These are phyloP conservation scores for Chrysanthemum seticuspe DNA, from an alignment of 129 eudicot genomes.

Conservation along the genomic window DNA sequence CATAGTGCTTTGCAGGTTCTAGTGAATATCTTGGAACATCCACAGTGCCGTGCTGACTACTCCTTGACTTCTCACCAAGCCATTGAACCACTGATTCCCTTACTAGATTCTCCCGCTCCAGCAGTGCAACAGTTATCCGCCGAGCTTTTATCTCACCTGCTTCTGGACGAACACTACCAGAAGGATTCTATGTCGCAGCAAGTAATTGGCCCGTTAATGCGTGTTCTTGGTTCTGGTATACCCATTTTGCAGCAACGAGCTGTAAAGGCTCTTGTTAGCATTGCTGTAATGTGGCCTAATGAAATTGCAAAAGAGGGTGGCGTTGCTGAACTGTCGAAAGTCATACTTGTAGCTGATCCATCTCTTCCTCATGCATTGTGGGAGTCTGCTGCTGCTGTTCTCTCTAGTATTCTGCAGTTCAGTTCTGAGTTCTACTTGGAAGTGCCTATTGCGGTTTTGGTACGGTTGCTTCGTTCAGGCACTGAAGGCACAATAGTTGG, in stretches of 20 bases:
- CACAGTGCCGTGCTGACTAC: constrained; percentile 87
- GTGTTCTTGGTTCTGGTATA: constrained; percentile 82
- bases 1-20: constrained; percentile 94
- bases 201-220: constrained; percentile 91
- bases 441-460: constrained; percentile 97
- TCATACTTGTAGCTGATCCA: constrained; percentile 78
- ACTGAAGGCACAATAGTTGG: constrained; percentile 77
- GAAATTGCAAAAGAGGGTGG: constrained; percentile 99
- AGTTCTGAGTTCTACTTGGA: constrained; percentile 94
- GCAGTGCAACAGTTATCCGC: constrained; percentile 97
- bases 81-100: constrained; percentile 83
- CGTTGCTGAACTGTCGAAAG: constrained; percentile 88
- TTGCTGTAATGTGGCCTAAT: constrained; percentile 85
- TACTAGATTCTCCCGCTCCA: constrained; percentile 84
- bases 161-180: constrained; percentile 89
- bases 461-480: constrained; percentile 87
- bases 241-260: constrained; percentile 95
- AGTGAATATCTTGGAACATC: constrained; percentile 89
- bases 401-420: constrained; percentile 85
- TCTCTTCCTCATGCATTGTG: constrained; percentile 87
- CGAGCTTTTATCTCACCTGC: constrained; percentile 89
- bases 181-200: constrained; percentile 72
- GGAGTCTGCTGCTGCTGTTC: constrained; percentile 91
- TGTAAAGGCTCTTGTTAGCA: constrained; percentile 84
- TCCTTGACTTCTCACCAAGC: constrained; percentile 84